Evolutionary conservation across 441 rosid genomes (phyloP).

Genomic region (Croton setiger): DNA sequence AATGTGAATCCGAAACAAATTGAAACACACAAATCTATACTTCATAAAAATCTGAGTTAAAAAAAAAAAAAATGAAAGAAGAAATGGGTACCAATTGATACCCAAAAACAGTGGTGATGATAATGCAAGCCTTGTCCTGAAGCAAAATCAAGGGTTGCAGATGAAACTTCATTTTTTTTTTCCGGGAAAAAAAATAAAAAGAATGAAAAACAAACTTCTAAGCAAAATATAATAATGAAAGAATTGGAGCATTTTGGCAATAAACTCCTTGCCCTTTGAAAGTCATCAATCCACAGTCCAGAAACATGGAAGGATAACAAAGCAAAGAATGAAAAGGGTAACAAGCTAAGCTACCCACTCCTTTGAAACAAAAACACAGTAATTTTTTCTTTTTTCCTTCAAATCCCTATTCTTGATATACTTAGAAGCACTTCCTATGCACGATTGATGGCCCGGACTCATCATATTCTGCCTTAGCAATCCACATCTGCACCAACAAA

Average conservation of each 20-base stretch:
- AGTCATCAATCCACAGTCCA: slow-evolving; percentile 36
- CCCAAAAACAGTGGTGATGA: background rate
- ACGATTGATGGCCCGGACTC: slow-evolving; percentile 91
- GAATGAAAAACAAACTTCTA: background rate
- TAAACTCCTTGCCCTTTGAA: slow-evolving; percentile 35
- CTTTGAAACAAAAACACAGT: slow-evolving; percentile 18
- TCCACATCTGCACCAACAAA: slow-evolving; percentile 72
- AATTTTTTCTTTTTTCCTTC: slow-evolving; percentile 6
- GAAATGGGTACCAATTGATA: too few species aligned
- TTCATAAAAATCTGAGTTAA: too few species aligned
- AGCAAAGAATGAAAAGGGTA: slow-evolving; percentile 28
- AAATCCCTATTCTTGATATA: slow-evolving; percentile 21
- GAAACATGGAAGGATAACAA: slow-evolving; percentile 31
- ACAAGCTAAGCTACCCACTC: slow-evolving; percentile 26
- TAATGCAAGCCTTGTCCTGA: background rate
- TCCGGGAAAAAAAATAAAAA: too few species aligned
- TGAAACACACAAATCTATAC: too few species aligned
- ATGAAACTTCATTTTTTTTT: background rate
- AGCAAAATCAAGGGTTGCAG: background rate
- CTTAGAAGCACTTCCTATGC: slow-evolving; percentile 88
- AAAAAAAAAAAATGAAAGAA: too few species aligned
- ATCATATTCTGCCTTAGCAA: slow-evolving; percentile 87
- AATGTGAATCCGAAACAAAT: too few species aligned
- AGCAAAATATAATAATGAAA: slow-evolving; percentile 22
- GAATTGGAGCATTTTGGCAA: slow-evolving; percentile 35